These are phyloP conservation scores for Plectranthus barbatus DNA, from an alignment of 257 asterid genomes.

Conservation along the genomic window DNA sequence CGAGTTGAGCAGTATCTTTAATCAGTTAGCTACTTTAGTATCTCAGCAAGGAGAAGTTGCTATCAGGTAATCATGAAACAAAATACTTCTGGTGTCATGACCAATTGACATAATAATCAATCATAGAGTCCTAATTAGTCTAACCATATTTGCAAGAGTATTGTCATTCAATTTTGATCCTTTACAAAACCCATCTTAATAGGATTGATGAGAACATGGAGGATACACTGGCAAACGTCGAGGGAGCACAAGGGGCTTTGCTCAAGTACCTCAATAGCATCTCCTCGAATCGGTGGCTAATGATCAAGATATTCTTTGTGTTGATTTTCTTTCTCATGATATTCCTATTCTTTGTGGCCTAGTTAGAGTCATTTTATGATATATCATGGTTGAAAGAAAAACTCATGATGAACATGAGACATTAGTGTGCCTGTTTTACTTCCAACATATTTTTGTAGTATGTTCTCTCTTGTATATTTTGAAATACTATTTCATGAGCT, in stretches of 20 bases:
- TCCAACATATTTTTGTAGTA: not conserved
- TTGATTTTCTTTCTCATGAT: slow-evolving; percentile 83
- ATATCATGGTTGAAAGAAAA: slow-evolving; percentile 5
- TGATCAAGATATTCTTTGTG: slow-evolving; percentile 92
- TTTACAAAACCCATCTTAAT: slow-evolving; percentile 15
- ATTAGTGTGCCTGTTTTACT: not conserved
- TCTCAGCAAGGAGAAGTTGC: slow-evolving; percentile 96
- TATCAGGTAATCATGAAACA: slow-evolving; percentile 46
- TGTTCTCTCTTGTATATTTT: slow-evolving; percentile 18
- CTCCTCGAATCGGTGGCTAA: slow-evolving; percentile 93
- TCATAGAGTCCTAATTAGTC: not conserved
- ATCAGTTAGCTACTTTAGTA: slow-evolving; percentile 87
- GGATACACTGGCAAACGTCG: slow-evolving; percentile 73
- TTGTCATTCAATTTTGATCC: not conserved
- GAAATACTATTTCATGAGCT: not conserved
- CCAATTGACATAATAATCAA: too few species aligned
- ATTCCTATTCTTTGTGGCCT: slow-evolving; percentile 91
- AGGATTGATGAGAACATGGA: slow-evolving; percentile 96
- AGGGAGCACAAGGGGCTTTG: slow-evolving; percentile 88
- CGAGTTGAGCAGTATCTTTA: slow-evolving; percentile 79
- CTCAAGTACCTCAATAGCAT: slow-evolving; percentile 88
- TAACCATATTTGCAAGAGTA: not conserved
- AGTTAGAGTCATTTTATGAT: slow-evolving; percentile 8
- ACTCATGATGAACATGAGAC: slow-evolving; percentile 5
- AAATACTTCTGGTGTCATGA: too few species aligned